phyloP scores from a whole-genome alignment of 2,329 filamentous ascomycete genomes.

The Colletotrichum sp. region DNA sequence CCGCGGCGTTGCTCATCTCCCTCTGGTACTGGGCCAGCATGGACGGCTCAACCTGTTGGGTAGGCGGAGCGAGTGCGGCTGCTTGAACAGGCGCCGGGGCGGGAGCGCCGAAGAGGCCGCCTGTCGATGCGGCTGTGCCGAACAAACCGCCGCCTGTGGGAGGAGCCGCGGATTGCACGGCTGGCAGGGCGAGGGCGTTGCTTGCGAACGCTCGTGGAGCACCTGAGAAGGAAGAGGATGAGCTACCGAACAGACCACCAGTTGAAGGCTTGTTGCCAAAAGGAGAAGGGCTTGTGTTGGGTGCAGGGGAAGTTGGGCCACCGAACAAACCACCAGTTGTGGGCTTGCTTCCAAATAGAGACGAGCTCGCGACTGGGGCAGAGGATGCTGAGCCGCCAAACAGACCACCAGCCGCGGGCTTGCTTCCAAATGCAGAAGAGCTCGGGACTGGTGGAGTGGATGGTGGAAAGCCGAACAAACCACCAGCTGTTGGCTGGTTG shows the following conservation, averaged over 20 bases:
- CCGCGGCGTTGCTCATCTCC: neutral
- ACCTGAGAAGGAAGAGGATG: neutral
- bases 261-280: neutral
- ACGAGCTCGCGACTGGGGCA: neutral
- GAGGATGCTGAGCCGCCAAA: neutral
- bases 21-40: neutral
- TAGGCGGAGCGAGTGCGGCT: neutral
- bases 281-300: neutral
- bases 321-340: neutral
- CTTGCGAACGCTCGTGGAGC: neutral
- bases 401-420: neutral
- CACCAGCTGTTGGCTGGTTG: neutral
- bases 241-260: neutral
- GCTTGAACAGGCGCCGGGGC: neutral
- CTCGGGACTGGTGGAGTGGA: neutral
- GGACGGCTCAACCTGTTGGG: rapidly evolving
- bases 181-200: neutral
- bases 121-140: neutral
- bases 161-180: neutral
- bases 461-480: neutral
- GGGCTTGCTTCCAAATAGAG: neutral
- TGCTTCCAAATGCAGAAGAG: neutral
- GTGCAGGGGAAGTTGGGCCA: neutral
- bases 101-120: neutral
- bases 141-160: neutral